phyloP scores from a whole-genome alignment of 768 basidiomycete species.

The Trametes maxima region DNA sequence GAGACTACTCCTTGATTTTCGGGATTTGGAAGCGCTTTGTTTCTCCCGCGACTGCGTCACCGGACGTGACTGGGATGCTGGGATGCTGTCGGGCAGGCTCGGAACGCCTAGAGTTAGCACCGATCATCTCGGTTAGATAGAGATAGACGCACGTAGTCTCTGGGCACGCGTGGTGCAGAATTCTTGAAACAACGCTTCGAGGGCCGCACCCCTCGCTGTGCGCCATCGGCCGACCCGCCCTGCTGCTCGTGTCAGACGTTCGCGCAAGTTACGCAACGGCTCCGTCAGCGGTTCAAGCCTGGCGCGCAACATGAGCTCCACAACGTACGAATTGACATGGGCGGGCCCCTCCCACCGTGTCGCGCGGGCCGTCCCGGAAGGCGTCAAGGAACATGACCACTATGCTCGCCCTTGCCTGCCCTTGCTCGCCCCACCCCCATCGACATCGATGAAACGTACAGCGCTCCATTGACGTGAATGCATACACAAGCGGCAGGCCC shows the following conservation, averaged over 20 bases:
- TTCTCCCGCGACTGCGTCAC: not conserved
- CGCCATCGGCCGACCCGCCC: slow-evolving; percentile 5
- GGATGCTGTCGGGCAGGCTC: not conserved
- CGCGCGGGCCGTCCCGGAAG: not conserved
- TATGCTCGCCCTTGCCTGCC: not conserved
- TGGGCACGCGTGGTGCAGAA: not conserved
- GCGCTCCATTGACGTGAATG: not conserved
- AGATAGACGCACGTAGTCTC: not conserved
- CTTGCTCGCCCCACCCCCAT: not conserved
- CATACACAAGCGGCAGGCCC: not conserved
- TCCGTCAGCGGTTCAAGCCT: not conserved
- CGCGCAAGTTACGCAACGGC: not conserved
- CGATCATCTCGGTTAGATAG: slow-evolving; percentile 19
- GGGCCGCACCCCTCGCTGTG: not conserved
- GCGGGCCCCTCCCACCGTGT: not conserved
- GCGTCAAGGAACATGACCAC: not conserved
- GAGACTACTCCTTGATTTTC: no score
- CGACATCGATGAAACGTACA: not conserved
- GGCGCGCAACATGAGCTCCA: not conserved
- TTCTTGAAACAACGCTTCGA: slow-evolving; percentile 13
- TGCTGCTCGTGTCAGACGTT: not conserved
- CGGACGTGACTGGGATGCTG: not conserved
- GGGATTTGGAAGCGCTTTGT: not conserved
- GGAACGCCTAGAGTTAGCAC: slow-evolving; percentile 3
- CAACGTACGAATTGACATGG: not conserved